phyloP scores from a whole-genome alignment of 345 rosid genomes.

The Sisymbrium altissimum region DNA sequence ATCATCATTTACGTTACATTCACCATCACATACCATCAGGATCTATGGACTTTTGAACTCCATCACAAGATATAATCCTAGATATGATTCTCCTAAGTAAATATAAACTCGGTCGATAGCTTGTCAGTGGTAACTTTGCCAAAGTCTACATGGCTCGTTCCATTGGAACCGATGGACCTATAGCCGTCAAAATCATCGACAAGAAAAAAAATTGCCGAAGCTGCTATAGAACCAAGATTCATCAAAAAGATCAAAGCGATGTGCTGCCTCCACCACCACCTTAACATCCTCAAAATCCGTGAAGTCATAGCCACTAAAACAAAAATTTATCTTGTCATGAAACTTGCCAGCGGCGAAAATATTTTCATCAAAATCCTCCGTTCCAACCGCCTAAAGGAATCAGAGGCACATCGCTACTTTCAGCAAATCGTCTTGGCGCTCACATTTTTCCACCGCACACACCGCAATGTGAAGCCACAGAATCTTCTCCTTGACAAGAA shows the following conservation, averaged over 20 bases:
- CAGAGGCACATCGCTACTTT: conserved; percentile 58
- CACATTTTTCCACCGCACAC: conserved; percentile 71
- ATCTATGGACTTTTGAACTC: conserved; percentile 21
- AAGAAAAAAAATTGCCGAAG: conserved; percentile 40
- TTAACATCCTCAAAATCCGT: conserved; percentile 65
- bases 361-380: conserved; percentile 45
- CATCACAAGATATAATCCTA: not conserved
- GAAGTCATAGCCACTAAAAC: conserved; percentile 88
- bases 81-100: conserved; percentile 48
- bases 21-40: too few species aligned
- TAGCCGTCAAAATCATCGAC: conserved; percentile 69
- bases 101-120: conserved; percentile 57
- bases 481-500: conserved; percentile 64
- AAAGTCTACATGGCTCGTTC: conserved; percentile 61
- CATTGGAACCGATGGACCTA: conserved; percentile 35
- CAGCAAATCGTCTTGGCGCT: conserved; percentile 76
- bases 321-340: conserved; percentile 77
- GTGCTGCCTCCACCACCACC: conserved; percentile 75
- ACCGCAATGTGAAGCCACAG: conserved; percentile 88
- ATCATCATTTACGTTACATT: too few species aligned
- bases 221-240: conserved; percentile 56
- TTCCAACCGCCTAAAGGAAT: conserved; percentile 47
- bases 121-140: conserved; percentile 75
- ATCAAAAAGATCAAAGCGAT: conserved; percentile 75
- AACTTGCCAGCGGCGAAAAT: conserved; percentile 75